Percentiles rank a stretch among this genome's conserved stretches.
Conservation (phyloP, 2,329 filamentous ascomycete species). For the Chaetomiaceae sp. region DNA sequence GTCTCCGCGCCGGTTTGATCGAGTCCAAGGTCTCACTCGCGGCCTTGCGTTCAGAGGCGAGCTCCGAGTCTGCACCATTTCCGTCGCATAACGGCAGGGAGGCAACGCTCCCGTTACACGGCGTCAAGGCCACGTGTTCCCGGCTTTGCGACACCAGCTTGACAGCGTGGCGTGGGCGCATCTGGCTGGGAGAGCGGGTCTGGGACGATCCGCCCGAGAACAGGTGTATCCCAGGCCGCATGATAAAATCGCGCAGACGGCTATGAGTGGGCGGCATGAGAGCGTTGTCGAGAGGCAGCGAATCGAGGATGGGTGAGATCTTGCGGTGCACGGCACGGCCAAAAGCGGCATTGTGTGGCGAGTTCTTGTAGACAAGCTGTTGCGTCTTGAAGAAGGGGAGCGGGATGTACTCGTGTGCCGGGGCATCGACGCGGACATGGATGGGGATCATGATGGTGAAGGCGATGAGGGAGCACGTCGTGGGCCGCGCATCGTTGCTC, state of each 20-base stretch:
- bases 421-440: conserved; percentile 47
- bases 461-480: conserved; percentile 41
- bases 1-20: not conserved
- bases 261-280: conserved; percentile 8
- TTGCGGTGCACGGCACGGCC: conserved; percentile 57
- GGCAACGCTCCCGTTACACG: conserved; percentile 13
- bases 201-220: not conserved
- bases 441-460: conserved; percentile 60
- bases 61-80: conserved; percentile 1
- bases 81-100: conserved; percentile 9
- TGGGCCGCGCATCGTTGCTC: conserved; percentile 17
- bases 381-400: conserved; percentile 62
- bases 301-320: conserved; percentile 46
- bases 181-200: not conserved
- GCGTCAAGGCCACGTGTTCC: conserved; percentile 14
- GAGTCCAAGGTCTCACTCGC: not conserved
- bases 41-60: not conserved
- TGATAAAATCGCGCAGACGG: conserved; percentile 7
- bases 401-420: conserved; percentile 55
- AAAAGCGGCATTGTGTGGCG: conserved; percentile 54
- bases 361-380: conserved; percentile 55
- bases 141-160: conserved; percentile 18
- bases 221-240: not conserved
- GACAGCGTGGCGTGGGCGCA: conserved; percentile 5
- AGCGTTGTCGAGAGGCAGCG: conserved; percentile 24